Evolutionary conservation across 2,329 filamentous ascomycete genomes (phyloP).

Genomic region (Colletotrichum tamarilloi): DNA sequence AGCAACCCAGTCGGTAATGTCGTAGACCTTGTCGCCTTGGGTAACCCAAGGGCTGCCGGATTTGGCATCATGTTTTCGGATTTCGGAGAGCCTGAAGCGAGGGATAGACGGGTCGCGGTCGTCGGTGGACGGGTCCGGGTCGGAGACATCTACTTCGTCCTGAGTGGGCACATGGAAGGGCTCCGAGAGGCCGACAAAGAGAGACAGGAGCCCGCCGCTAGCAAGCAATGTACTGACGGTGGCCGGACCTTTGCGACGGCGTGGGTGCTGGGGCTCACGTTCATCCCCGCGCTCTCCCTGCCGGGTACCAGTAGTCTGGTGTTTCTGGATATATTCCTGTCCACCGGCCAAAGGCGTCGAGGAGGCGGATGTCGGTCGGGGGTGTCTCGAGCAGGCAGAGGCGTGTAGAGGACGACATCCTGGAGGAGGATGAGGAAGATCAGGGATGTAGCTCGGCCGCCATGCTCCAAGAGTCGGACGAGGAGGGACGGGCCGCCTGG

Average conservation of each 20-base stretch:
- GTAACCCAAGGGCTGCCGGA: conserved; percentile 72
- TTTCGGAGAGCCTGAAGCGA: conserved; percentile 61
- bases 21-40: conserved; percentile 73
- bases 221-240: conserved; percentile 31
- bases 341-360: background rate
- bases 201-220: conserved; percentile 35
- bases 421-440: background rate
- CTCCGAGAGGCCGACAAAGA: conserved; percentile 35
- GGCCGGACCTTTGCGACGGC: conserved; percentile 14
- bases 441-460: background rate
- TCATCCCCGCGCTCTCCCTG: background rate
- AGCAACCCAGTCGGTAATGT: conserved; percentile 76
- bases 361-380: conserved; percentile 24
- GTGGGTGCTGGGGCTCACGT: background rate
- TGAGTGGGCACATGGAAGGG: conserved; percentile 25
- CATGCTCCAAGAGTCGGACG: background rate
- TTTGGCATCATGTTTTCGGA: conserved; percentile 63
- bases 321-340: conserved; percentile 1
- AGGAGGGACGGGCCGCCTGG: conserved; percentile 28
- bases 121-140: conserved; percentile 35
- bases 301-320: background rate
- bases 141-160: conserved; percentile 17
- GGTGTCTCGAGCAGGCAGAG: conserved; percentile 24
- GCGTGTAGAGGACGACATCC: conserved; percentile 17
- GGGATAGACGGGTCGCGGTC: conserved; percentile 55